Percentiles rank a stretch among this genome's conserved stretches.
Evolutionary conservation across 306 rosid genomes (phyloP).

Genomic region (Pyrus betulifolia): DNA sequence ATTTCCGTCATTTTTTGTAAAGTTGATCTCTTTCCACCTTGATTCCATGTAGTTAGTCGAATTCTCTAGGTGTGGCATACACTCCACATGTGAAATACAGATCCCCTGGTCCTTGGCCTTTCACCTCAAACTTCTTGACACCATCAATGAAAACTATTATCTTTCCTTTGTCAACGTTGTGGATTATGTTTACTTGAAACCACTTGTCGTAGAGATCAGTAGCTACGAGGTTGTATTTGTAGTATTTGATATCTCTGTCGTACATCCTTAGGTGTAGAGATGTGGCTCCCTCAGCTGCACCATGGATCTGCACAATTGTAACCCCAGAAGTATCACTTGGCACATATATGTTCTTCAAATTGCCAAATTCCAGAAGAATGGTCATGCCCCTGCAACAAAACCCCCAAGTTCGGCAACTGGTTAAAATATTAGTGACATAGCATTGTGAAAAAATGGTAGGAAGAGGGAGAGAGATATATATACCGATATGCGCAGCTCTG

Average conservation of each 20-base stretch:
- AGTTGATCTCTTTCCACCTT: constrained; percentile 20
- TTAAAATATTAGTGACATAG: not conserved
- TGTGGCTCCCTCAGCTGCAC: constrained; percentile 24
- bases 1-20: constrained; percentile 6
- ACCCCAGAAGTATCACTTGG: not conserved
- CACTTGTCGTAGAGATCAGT: constrained; percentile 21
- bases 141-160: constrained; percentile 18
- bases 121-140: constrained; percentile 15
- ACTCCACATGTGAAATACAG: constrained; percentile 31
- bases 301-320: constrained; percentile 21
- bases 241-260: constrained; percentile 16
- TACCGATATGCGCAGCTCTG: not conserved
- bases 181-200: constrained; percentile 29
- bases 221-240: constrained; percentile 12
- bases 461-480: not conserved
- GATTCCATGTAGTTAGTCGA: constrained; percentile 30
- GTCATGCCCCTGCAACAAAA: constrained; percentile 4
- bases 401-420: not conserved
- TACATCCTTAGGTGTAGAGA: constrained; percentile 18
- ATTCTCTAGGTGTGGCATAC: constrained; percentile 21
- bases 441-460: not conserved
- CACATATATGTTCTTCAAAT: constrained; percentile 14
- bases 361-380: constrained; percentile 21
- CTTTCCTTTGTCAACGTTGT: constrained; percentile 22
- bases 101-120: constrained; percentile 21